phyloP scores from a whole-genome alignment of 2,329 filamentous ascomycete species.

The Paraphaeosphaeria minitans region DNA sequence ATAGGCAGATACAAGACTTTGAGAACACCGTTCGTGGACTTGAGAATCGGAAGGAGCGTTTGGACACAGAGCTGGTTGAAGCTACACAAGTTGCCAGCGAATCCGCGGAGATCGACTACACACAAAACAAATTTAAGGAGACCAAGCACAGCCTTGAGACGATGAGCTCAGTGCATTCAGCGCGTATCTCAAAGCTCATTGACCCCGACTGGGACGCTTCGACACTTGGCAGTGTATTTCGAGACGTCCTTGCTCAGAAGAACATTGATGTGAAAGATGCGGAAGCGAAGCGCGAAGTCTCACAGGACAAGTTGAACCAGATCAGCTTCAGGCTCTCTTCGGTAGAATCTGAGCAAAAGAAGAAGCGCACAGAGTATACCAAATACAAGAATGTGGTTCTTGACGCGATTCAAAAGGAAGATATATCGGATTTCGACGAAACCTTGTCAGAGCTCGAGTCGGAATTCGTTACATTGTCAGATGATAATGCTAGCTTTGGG shows the following conservation, averaged over 20 bases:
- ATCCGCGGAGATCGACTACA: conserved; percentile 79
- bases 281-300: conserved; percentile 71
- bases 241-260: conserved; percentile 65
- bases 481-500: conserved; percentile 71
- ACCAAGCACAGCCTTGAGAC: conserved; percentile 77
- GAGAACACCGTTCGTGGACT: conserved; percentile 69
- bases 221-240: conserved; percentile 73
- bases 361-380: conserved; percentile 66
- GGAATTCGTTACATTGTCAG: conserved; percentile 58
- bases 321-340: conserved; percentile 74
- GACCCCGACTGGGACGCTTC: conserved; percentile 70
- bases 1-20: conserved; percentile 69
- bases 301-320: conserved; percentile 75
- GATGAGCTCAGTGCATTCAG: conserved; percentile 73
- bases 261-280: conserved; percentile 64
- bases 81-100: conserved; percentile 81
- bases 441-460: conserved; percentile 58
- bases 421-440: conserved; percentile 54
- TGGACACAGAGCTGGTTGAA: conserved; percentile 82
- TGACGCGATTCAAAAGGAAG: conserved; percentile 52
- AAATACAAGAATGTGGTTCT: conserved; percentile 67
- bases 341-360: conserved; percentile 66
- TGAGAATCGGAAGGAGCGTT: conserved; percentile 72
- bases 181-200: conserved; percentile 70
- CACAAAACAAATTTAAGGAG: conserved; percentile 79